Evolutionary conservation across 352 stramenopile genomes (phyloP), one percentile per base, ranked within the genome.

Genomic region (Pythium utonaiense): DNA sequence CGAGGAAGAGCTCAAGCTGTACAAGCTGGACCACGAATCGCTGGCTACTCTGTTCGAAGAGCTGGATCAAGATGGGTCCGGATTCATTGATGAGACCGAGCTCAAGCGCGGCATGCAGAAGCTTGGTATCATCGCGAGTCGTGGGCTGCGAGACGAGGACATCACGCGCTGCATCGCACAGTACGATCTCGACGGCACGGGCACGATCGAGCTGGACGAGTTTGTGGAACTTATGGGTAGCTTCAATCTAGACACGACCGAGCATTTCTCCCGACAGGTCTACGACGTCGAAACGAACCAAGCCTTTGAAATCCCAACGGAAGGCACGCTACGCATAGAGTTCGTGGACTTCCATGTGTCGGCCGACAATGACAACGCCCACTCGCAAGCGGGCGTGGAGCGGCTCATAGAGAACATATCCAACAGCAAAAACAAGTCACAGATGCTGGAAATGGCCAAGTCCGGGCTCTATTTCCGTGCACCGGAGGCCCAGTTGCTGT

Each of bases 361-460:
- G 0, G 60, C 67, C 5, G 83, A 88, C 27, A 63, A 78, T 42
- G 79, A 89, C 51, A 89, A 82, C 28, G 78, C 83, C 10, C 77
- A 91, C 53, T 87, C 83, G 22, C 75, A 84, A 1, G 79, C 69
- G 5, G 78, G 77, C 30, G 78, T 93, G 24, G 75, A 87, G 45
- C 71, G 80, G 8, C 67, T 93, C 42, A 89, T 93, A 47, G 76
- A 88, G 41, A 93, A 93, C 57, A 89, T 93, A 31, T 77, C 60
- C 10, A 64, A 63, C 21, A 91, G 82, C 60, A 90, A 89, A 64
- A 87, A 89, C 61, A 89, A 93, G 64, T 75, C 65, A 6, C 83
- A 91, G 51, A 93, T 93, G 77, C 67, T 93, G 21, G 61, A 74
- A 25, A 93, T 93, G 77, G 81, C 81, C 54, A 91, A 93, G 57